A percentile compares a stretch with the other conserved stretches of the same genome.
Evolutionary conservation across 192 early-diverging fungal species (phyloP).

Genomic region (Gryganskiella cystojenkinii): DNA sequence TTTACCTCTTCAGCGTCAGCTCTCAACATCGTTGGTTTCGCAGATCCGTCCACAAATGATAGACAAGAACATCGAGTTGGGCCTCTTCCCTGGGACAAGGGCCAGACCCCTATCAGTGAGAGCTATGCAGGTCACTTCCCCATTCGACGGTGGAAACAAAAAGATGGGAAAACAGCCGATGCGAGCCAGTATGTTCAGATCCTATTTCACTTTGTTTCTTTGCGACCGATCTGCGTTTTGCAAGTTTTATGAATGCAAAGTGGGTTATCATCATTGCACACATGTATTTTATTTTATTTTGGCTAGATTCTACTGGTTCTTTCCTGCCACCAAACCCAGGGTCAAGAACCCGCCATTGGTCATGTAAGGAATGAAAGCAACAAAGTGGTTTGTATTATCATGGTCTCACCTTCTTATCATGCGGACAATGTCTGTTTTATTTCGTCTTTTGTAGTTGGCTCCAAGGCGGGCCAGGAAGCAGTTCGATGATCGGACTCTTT

Average conservation of each 20-base stretch:
- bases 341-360: conserved; percentile 68
- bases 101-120: conserved; percentile 1
- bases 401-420: too few relatives aligned
- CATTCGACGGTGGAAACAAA: neutral
- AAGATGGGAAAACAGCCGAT: neutral
- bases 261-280: neutral
- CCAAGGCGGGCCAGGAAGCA: conserved; percentile 81
- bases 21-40: too few relatives aligned
- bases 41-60: neutral
- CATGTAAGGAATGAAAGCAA: conserved; percentile 39
- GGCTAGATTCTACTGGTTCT: conserved; percentile 78
- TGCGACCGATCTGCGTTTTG: too few relatives aligned
- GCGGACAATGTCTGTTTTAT: neutral
- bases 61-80: conserved; percentile 9
- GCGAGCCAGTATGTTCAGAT: neutral
- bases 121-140: conserved; percentile 11
- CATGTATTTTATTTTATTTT: conserved; percentile 17
- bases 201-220: too few relatives aligned
- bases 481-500: conserved; percentile 78
- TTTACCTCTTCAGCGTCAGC: too few relatives aligned
- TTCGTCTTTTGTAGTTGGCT: conserved; percentile 57
- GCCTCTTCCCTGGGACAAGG: neutral
- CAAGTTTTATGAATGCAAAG: too few relatives aligned
- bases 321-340: conserved; percentile 70
- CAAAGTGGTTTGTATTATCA: too few relatives aligned